These are phyloP conservation scores for Neoconidiobolus thromboides DNA, from an alignment of 371 early-diverging fungal genomes.

Conservation along the genomic window DNA sequence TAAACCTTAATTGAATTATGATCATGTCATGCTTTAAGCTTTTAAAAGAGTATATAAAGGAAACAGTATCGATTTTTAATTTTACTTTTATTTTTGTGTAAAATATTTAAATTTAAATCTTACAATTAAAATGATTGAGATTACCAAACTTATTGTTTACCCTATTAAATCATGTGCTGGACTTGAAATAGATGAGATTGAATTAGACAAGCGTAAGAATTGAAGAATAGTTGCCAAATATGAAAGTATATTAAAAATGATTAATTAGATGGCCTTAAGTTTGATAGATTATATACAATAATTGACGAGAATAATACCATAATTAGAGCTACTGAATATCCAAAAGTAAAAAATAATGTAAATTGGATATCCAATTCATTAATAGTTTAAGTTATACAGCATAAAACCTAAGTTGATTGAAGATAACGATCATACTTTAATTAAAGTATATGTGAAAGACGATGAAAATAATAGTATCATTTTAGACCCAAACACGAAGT, in stretches of 20 bases:
- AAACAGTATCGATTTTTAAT: no score
- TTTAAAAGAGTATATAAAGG: no score
- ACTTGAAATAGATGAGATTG: conserved; percentile 6
- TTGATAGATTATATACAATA: conserved; percentile 11
- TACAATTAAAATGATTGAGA: no score
- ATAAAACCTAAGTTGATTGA: neutral
- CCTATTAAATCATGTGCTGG: conserved; percentile 11
- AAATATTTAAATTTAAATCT: no score
- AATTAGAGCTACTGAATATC: conserved; percentile 6
- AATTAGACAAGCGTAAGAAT: neutral
- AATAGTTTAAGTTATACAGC: neutral
- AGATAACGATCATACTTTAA: neutral
- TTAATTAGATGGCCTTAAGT: conserved; percentile 10
- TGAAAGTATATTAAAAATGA: conserved; percentile 1
- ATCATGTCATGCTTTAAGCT: no score
- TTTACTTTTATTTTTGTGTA: no score
- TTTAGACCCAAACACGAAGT: no score
- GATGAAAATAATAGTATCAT: neutral
- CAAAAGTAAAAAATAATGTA: conserved; percentile 7
- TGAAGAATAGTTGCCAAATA: neutral
- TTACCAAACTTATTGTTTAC: conserved; percentile 7
- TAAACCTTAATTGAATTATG: no score
- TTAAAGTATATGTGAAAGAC: neutral
- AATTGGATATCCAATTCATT: neutral
- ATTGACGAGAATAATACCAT: conserved; percentile 6